Evolutionary conservation across 2,329 filamentous ascomycete species (phyloP), one percentile per base, ranked within the genome.

Genomic region (Samsoniella hepiali): DNA sequence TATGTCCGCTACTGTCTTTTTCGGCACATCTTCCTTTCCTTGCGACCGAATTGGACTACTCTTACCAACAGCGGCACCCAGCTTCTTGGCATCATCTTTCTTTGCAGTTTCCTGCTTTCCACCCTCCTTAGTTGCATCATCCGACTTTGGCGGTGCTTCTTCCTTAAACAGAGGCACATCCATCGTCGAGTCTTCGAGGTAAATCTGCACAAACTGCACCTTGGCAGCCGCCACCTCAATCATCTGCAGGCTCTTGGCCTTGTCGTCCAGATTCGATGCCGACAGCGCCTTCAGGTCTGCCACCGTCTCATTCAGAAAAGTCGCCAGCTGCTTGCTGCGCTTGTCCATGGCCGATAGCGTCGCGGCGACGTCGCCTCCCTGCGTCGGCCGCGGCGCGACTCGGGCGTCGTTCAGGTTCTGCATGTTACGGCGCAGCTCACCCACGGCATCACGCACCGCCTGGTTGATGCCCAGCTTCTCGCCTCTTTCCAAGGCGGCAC

Each of bases 401-500:
- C 82, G 78, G 2, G 81, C 78, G 63, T 85, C 84, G 66, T 91
- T 88, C 38, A 89, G 80, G 36, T 83, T 84, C 69, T 89, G 84
- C 67, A 93, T 85, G 67, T 92, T 93, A 69, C 90, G 89, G 65
- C 85, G 85, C 57, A 94, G 89, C 74, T 96, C 91, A 9, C 88
- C 88, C 71, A 95, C 84, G 22, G 91, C 91, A 68, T 91, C 90
- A n/a, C 91, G 84, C 7, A 95, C 86, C 0, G 88, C 90, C 73
- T 90, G 89, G 71, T 92, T 93, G 63, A 95, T 89, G 7, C 90
- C 90, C 66, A 93, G 86, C 70, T 87, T 89, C 74, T 93, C 90
- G 59, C 91, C 84, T 38, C 86, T 83, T 69, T 91, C 87, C 40
- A 92, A 79, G 17, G 94, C 87, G 59, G 87, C 88, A 71, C 89